phyloP scores from a whole-genome alignment of 352 stramenopile genomes.

The Phytophthora multivora region DNA sequence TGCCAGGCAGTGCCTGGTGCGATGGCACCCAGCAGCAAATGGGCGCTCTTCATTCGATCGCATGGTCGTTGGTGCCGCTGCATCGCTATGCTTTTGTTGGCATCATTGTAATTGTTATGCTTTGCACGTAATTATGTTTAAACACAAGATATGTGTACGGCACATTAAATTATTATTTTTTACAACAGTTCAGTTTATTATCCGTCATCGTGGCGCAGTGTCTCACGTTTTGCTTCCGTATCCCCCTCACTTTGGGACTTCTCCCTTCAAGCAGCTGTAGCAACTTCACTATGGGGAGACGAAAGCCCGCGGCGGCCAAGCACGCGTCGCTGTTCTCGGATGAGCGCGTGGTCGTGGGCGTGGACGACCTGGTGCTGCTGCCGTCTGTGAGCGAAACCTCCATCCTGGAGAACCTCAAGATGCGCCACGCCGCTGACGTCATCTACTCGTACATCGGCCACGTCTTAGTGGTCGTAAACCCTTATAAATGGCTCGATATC shows the following conservation, averaged over 20 bases:
- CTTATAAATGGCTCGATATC: conserved; percentile 92
- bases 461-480: conserved; percentile 88
- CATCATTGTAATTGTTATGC: no score
- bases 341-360: conserved; percentile 74
- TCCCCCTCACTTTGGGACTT: conserved; percentile 15
- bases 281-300: conserved; percentile 39
- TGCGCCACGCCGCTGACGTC: conserved; percentile 82
- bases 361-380: conserved; percentile 86
- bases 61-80: not conserved
- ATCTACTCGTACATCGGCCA: conserved; percentile 92
- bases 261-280: conserved; percentile 25
- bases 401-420: conserved; percentile 91
- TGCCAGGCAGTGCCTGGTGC: no score
- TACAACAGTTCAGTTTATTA: not conserved
- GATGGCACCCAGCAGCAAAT: conserved; percentile 6
- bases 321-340: conserved; percentile 46
- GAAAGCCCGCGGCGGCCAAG: conserved; percentile 26
- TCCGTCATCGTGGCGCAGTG: conserved; percentile 1
- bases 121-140: no score
- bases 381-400: conserved; percentile 68
- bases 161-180: no score
- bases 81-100: no score
- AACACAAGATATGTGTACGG: no score
- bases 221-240: conserved; percentile 10
- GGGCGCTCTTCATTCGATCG: conserved; percentile 2